A percentile compares a stretch with the other conserved stretches of the same genome.
Conservation (phyloP, 441 rosid genomes). For the Erodium moschatum region DNA sequence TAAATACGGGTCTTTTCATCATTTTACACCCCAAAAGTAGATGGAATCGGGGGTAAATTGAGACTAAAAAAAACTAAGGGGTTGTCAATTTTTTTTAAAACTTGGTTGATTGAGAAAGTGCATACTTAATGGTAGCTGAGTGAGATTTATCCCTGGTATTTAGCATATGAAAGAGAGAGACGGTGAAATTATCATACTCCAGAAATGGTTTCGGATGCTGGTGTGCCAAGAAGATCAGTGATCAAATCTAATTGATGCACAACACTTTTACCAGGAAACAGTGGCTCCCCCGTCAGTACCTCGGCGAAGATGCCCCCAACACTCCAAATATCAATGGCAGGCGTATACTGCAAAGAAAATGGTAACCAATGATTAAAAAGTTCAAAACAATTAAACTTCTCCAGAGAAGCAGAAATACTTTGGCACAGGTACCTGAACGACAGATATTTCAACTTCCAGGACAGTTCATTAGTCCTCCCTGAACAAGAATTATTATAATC, state of each 20-base stretch:
- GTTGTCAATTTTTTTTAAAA: too few species aligned
- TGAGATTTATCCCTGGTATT: too few species aligned
- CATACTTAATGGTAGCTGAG: too few species aligned
- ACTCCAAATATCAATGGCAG: constrained; percentile 96
- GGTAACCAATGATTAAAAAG: constrained; percentile 8
- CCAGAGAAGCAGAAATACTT: not conserved
- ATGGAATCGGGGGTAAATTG: too few species aligned
- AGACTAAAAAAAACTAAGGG: too few species aligned
- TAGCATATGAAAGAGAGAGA: too few species aligned
- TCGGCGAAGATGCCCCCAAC: constrained; percentile 97
- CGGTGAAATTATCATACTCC: constrained; percentile 35
- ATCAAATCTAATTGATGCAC: constrained; percentile 85
- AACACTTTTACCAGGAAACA: constrained; percentile 88
- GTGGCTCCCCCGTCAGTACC: constrained; percentile 69
- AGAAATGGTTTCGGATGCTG: constrained; percentile 77
- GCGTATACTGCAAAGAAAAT: constrained; percentile 62
- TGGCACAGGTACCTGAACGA: constrained; percentile 39
- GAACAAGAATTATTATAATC: constrained; percentile 63
- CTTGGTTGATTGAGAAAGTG: too few species aligned
- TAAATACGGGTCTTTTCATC: too few species aligned
- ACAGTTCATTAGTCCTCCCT: constrained; percentile 90
- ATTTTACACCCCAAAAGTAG: too few species aligned
- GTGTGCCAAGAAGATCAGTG: constrained; percentile 88
- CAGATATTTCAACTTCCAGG: constrained; percentile 87
- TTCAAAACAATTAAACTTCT: constrained; percentile 23